A percentile compares a stretch with the other conserved stretches of the same genome.
These are phyloP conservation scores for Epichloe bromicola DNA, from an alignment of 2,329 filamentous ascomycete species.

Conservation along the genomic window DNA sequence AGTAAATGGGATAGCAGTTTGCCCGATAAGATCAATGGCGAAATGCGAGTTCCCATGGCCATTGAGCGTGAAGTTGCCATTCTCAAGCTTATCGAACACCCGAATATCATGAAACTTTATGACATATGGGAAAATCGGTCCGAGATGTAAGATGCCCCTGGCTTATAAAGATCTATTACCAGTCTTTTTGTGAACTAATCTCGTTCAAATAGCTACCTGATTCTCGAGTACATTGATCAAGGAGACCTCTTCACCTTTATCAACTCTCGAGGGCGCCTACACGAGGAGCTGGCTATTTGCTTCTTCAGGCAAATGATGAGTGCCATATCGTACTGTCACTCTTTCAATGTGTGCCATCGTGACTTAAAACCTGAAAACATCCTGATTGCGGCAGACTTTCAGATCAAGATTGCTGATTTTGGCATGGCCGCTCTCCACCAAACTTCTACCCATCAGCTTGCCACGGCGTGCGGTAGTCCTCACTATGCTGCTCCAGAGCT, in stretches of 20 bases:
- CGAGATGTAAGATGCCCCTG: conserved; percentile 59
- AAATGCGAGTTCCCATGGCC: conserved; percentile 67
- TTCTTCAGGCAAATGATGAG: conserved; percentile 91
- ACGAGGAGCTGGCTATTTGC: conserved; percentile 67
- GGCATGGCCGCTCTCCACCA: conserved; percentile 92
- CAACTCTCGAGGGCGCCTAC: conserved; percentile 55
- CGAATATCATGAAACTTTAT: conserved; percentile 84
- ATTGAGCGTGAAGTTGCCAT: conserved; percentile 94
- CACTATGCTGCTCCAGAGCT: conserved; percentile 95
- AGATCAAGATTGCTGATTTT: conserved; percentile 93
- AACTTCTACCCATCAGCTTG: conserved; percentile 62
- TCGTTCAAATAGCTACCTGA: conserved; percentile 60
- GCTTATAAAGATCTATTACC: neutral
- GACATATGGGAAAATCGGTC: conserved; percentile 97
- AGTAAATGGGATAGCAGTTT: conserved; percentile 55
- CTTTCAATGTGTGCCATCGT: conserved; percentile 88
- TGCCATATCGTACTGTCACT: conserved; percentile 83
- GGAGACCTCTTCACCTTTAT: conserved; percentile 82
- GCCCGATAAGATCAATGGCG: conserved; percentile 42
- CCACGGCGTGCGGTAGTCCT: conserved; percentile 87
- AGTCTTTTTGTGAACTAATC: conserved; percentile 6
- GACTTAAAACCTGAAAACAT: conserved; percentile 98
- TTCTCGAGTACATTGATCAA: conserved; percentile 77
- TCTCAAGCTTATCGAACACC: conserved; percentile 91
- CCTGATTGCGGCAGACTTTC: conserved; percentile 59